Percentiles rank a stretch among this genome's conserved stretches.
phyloP scores from a whole-genome alignment of 164 flowering plant species.

The Dillenia turbinata region DNA sequence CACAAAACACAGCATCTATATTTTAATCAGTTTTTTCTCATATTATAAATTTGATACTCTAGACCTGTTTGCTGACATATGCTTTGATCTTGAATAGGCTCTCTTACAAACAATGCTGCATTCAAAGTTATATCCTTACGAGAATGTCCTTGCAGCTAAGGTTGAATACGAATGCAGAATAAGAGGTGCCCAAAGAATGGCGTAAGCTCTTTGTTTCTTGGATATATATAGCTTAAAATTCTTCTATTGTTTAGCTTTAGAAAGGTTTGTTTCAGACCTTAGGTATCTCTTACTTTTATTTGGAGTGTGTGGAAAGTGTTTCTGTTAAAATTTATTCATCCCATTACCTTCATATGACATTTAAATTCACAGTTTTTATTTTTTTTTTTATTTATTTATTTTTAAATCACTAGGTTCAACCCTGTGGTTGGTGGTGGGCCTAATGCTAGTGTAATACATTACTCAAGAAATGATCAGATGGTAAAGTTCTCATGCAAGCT shows the following conservation, averaged over 20 bases:
- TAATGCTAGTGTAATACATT: slow-evolving; percentile 91
- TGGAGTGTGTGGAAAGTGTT: neutral
- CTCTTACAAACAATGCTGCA: slow-evolving; percentile 84
- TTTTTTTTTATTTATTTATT: slow-evolving; percentile 4
- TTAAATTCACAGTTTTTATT: neutral
- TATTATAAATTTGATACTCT: too few species aligned
- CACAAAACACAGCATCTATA: too few species aligned
- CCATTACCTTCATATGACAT: slow-evolving; percentile 7
- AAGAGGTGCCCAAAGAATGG: slow-evolving; percentile 98
- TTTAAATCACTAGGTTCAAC: slow-evolving; percentile 56
- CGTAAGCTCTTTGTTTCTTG: slow-evolving; percentile 50
- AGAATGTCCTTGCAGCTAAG: slow-evolving; percentile 73
- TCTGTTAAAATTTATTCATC: neutral
- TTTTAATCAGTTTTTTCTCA: too few species aligned
- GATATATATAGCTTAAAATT: neutral
- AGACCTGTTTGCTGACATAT: neutral
- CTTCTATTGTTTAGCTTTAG: neutral
- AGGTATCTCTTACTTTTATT: slow-evolving; percentile 1
- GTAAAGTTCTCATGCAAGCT: slow-evolving; percentile 28
- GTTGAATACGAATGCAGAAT: slow-evolving; percentile 89
- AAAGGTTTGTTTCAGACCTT: neutral
- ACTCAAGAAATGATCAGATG: slow-evolving; percentile 85
- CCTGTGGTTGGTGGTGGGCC: slow-evolving; percentile 98
- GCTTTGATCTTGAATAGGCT: slow-evolving; percentile 41
- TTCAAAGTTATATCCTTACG: slow-evolving; percentile 66